Conservation (phyloP, 345 rosid genomes). For the Aegle marmelos region DNA sequence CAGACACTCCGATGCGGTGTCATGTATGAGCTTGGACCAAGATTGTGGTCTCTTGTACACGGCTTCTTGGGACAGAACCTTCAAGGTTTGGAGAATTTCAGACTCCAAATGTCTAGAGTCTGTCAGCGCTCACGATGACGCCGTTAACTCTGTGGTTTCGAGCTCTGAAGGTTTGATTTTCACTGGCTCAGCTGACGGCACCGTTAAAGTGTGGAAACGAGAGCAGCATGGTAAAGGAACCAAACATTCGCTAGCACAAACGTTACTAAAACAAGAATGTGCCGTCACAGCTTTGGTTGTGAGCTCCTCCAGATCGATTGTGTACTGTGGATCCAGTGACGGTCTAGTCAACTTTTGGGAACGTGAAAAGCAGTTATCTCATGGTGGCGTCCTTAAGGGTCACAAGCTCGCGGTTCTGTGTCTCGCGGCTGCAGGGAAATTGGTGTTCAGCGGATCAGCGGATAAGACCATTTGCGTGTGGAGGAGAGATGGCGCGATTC, state of each 20-base stretch:
- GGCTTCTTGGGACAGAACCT: constrained; percentile 91
- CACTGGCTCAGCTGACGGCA: constrained; percentile 94
- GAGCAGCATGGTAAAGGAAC: constrained; percentile 50
- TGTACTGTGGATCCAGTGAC: constrained; percentile 89
- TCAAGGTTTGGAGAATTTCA: constrained; percentile 86
- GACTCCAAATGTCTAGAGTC: constrained; percentile 92
- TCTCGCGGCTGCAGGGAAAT: constrained; percentile 62
- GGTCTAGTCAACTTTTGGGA: constrained; percentile 91
- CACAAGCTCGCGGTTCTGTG: constrained; percentile 92
- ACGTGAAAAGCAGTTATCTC: constrained; percentile 58
- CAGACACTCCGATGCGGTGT: constrained; percentile 85
- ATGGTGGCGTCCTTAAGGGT: constrained; percentile 77
- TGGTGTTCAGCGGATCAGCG: constrained; percentile 90
- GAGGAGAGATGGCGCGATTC: constrained; percentile 67
- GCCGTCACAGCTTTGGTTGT: constrained; percentile 87
- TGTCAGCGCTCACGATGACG: constrained; percentile 83
- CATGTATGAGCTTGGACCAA: constrained; percentile 70
- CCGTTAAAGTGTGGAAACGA: constrained; percentile 81
- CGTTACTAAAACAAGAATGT: constrained; percentile 74
- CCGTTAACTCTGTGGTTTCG: constrained; percentile 76
- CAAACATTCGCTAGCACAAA: constrained; percentile 55
- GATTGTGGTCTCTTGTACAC: constrained; percentile 71
- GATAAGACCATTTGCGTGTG: constrained; percentile 95
- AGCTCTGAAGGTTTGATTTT: constrained; percentile 51
- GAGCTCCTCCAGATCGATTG: constrained; percentile 36